Conservation (phyloP, 257 asterid genomes). For the Petunia axillaris region DNA sequence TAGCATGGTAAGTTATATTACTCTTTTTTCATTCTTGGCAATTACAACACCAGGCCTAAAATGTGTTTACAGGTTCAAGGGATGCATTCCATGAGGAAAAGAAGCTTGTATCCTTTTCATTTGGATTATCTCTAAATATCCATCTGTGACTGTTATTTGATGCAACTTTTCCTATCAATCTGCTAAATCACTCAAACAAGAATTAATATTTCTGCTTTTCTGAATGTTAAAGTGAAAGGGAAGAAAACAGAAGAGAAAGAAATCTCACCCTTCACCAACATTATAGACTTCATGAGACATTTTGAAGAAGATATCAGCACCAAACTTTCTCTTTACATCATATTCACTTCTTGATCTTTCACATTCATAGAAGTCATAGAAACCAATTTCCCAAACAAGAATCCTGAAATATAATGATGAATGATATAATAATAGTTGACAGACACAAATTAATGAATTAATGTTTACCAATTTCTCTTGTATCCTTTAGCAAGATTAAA, state of each 20-base stretch:
- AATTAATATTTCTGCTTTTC: neutral
- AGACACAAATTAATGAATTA: too few relatives aligned
- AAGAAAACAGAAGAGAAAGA: neutral
- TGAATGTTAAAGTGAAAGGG: neutral
- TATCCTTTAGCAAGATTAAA: conserved; percentile 71
- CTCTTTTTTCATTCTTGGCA: too few relatives aligned
- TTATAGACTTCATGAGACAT: conserved; percentile 84
- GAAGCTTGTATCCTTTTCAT: conserved; percentile 57
- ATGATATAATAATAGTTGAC: neutral
- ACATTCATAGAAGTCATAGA: conserved; percentile 68
- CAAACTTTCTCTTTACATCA: conserved; percentile 54
- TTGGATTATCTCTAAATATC: conserved; percentile 65
- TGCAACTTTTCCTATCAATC: conserved; percentile 88
- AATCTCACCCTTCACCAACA: conserved; percentile 79
- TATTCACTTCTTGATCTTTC: conserved; percentile 57
- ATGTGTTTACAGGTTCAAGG: conserved; percentile 61
- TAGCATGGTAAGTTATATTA: neutral
- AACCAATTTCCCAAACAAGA: conserved; percentile 93
- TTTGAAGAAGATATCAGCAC: conserved; percentile 82
- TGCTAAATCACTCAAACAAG: conserved; percentile 33
- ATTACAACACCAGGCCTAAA: too few relatives aligned
- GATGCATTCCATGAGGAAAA: conserved; percentile 71
- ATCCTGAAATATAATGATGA: conserved; percentile 55
- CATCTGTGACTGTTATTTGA: conserved; percentile 82
- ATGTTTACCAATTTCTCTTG: conserved; percentile 73